Percentiles rank a stretch among this genome's conserved stretches.
These are phyloP conservation scores for Aurantiochytrium sp. DNA, from an alignment of 108 stramenopile species.

Conservation along the genomic window DNA sequence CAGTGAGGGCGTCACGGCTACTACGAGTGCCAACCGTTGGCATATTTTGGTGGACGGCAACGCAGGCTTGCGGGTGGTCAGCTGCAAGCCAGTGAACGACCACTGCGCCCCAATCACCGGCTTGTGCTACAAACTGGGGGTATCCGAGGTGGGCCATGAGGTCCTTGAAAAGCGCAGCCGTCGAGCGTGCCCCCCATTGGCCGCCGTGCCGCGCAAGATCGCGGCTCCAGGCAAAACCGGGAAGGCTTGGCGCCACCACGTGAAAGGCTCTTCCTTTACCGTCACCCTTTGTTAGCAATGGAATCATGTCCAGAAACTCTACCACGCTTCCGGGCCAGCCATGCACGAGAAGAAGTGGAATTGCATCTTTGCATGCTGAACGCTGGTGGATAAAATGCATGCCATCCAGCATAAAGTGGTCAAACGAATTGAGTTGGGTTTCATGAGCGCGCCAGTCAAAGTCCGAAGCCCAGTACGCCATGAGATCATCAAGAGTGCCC, in stretches of 20 bases:
- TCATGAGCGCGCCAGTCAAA: conserved; percentile 3
- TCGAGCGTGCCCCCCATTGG: background rate
- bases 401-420: background rate
- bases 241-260: conserved; percentile 3
- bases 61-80: background rate
- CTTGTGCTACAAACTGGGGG: background rate
- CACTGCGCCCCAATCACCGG: background rate
- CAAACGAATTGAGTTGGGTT: background rate
- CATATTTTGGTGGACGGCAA: background rate
- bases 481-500: background rate
- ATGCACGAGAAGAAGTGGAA: background rate
- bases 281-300: background rate
- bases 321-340: conserved; percentile 11
- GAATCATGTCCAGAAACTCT: background rate
- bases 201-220: background rate
- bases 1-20: background rate
- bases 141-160: background rate
- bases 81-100: background rate
- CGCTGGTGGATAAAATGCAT: background rate
- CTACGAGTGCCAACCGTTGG: background rate
- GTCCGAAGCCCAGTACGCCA: background rate
- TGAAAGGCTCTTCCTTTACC: background rate
- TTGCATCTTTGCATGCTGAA: background rate
- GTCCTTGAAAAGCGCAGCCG: background rate
- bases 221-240: background rate